A percentile compares a stretch with the other conserved stretches of the same genome.
These are phyloP conservation scores for Suhomyces kilbournensis DNA, from an alignment of 805 yeast genomes.

Conservation along the genomic window DNA sequence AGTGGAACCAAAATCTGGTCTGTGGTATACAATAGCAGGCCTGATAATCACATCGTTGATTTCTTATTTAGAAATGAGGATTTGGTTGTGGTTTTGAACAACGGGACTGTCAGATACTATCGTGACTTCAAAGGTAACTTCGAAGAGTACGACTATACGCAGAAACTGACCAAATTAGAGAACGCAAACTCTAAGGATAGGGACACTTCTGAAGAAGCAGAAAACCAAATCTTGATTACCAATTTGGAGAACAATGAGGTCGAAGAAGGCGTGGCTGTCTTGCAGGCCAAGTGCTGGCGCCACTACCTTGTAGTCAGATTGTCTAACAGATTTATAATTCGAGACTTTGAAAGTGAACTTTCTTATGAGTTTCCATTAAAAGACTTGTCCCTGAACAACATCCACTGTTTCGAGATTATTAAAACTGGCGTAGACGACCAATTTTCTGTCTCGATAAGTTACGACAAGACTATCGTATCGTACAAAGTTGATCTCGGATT, in stretches of 20 bases:
- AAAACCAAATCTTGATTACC: conserved; percentile 17
- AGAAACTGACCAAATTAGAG: conserved; percentile 17
- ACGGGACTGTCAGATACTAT: conserved; percentile 56
- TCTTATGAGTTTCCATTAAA: conserved; percentile 37
- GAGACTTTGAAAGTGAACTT: conserved; percentile 38
- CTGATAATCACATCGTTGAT: conserved; percentile 52
- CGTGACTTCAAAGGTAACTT: conserved; percentile 67
- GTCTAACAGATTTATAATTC: conserved; percentile 28
- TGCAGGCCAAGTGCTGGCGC: conserved; percentile 31
- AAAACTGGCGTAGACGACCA: conserved; percentile 7
- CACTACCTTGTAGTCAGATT: conserved; percentile 45
- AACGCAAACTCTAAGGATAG: background rate
- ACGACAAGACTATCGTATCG: conserved; percentile 24
- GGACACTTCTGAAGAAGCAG: conserved; percentile 1
- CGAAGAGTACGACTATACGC: conserved; percentile 42
- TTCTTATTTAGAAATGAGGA: conserved; percentile 52
- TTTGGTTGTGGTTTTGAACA: conserved; percentile 52
- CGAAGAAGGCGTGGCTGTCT: conserved; percentile 28
- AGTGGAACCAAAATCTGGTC: conserved; percentile 37
- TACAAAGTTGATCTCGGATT: conserved; percentile 22
- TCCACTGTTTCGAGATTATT: conserved; percentile 21
- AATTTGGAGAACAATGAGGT: conserved; percentile 31
- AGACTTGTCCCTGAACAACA: conserved; percentile 15
- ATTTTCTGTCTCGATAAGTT: conserved; percentile 19
- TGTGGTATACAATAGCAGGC: conserved; percentile 38